Conservation (phyloP, 2,329 filamentous ascomycete genomes). For the Fusarium longipes region DNA sequence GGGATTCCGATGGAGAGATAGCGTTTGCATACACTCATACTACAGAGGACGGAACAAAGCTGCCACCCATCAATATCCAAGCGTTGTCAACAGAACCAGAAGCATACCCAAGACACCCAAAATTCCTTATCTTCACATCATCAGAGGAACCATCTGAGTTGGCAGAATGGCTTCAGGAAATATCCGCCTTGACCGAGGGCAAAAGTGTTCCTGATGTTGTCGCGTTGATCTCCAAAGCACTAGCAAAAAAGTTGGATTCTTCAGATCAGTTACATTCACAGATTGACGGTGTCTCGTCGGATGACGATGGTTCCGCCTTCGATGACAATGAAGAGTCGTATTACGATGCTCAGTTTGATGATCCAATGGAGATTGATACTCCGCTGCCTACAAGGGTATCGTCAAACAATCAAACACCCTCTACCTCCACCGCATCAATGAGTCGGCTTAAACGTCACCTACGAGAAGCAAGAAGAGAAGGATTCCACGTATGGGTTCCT, state of each 20-base stretch:
- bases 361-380: slow-evolving; percentile 32
- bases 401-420: neutral
- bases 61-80: slow-evolving; percentile 52
- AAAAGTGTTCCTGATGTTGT: slow-evolving; percentile 44
- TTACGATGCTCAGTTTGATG: slow-evolving; percentile 33
- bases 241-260: slow-evolving; percentile 25
- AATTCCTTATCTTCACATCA: slow-evolving; percentile 58
- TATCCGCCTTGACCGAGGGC: slow-evolving; percentile 49
- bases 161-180: slow-evolving; percentile 56
- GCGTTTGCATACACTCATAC: slow-evolving; percentile 68
- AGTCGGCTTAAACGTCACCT: slow-evolving; percentile 53
- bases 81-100: slow-evolving; percentile 52
- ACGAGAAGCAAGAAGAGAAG: slow-evolving; percentile 67
- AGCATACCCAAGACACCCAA: slow-evolving; percentile 53
- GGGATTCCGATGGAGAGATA: slow-evolving; percentile 79
- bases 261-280: neutral
- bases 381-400: slow-evolving; percentile 5
- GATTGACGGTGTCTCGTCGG: neutral
- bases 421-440: neutral
- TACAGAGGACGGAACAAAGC: slow-evolving; percentile 36
- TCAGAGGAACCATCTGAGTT: slow-evolving; percentile 55
- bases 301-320: slow-evolving; percentile 18
- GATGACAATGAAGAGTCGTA: slow-evolving; percentile 19
- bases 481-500: slow-evolving; percentile 76
- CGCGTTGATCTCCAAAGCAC: slow-evolving; percentile 21